phyloP scores from a whole-genome alignment of 164 flowering plant species.

The Malania oleifera region DNA sequence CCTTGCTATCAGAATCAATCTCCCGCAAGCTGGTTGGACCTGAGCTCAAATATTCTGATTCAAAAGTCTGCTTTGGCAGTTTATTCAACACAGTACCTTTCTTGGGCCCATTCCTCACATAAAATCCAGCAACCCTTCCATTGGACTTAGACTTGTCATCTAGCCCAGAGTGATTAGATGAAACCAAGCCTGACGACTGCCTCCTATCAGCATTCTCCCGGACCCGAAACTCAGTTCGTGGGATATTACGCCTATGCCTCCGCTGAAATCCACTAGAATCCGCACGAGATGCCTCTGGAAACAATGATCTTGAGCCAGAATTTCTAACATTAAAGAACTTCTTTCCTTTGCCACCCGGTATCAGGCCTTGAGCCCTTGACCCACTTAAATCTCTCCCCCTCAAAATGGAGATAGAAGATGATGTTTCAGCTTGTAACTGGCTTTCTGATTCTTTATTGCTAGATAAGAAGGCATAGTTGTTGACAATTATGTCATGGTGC shows the following conservation, averaged over 20 bases:
- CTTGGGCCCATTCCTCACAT: slow-evolving; percentile 34
- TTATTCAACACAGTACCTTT: slow-evolving; percentile 31
- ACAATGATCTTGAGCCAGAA: slow-evolving; percentile 39
- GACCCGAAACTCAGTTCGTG: slow-evolving; percentile 69
- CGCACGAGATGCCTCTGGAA: slow-evolving; percentile 28
- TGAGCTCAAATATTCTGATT: slow-evolving; percentile 30
- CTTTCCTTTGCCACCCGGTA: slow-evolving; percentile 45
- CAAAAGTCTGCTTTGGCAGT: slow-evolving; percentile 31
- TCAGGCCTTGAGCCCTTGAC: slow-evolving; percentile 36
- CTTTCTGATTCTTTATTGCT: slow-evolving; percentile 28
- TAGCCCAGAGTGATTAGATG: slow-evolving; percentile 24
- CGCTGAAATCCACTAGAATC: slow-evolving; percentile 59
- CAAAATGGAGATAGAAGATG: slow-evolving; percentile 23
- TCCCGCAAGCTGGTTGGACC: slow-evolving; percentile 26
- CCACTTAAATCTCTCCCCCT: slow-evolving; percentile 31
- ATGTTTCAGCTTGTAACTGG: slow-evolving; percentile 21
- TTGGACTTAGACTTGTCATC: slow-evolving; percentile 36
- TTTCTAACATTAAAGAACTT: slow-evolving; percentile 46
- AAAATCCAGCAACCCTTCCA: slow-evolving; percentile 30
- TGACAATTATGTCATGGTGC: slow-evolving; percentile 19
- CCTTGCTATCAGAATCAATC: slow-evolving; percentile 33
- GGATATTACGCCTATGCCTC: slow-evolving; percentile 43
- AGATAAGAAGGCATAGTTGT: slow-evolving; percentile 20
- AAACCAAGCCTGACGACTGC: slow-evolving; percentile 28
- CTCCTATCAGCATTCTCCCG: slow-evolving; percentile 55